Percentiles rank a stretch among this genome's conserved stretches.
Evolutionary conservation across 371 early-diverging fungal species (phyloP).

Genomic region (Circinella umbellata): DNA sequence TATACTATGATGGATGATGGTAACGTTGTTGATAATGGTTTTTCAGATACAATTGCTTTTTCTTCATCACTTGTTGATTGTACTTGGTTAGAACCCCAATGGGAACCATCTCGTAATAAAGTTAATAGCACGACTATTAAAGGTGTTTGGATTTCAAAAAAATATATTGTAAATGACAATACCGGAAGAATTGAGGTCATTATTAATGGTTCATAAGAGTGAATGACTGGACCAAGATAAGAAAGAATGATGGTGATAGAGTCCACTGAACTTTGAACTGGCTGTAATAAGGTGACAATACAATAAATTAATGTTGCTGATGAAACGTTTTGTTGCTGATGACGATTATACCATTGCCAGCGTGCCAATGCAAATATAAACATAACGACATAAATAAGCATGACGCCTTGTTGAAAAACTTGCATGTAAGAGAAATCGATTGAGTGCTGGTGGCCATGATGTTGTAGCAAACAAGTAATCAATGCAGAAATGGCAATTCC

Average conservation of each 20-base stretch:
- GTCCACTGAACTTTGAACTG: background rate
- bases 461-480: background rate
- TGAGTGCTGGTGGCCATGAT: too few relatives aligned
- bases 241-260: background rate
- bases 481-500: background rate
- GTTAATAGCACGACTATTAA: background rate
- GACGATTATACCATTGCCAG: background rate
- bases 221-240: background rate
- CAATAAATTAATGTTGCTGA: background rate
- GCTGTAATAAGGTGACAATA: background rate
- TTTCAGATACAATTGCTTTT: background rate
- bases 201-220: background rate
- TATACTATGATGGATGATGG: too few relatives aligned
- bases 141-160: constrained; percentile 4
- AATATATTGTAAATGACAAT: background rate
- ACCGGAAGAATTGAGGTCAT: background rate
- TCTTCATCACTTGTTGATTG: background rate
- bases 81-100: background rate
- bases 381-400: background rate
- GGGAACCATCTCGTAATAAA: background rate
- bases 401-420: background rate
- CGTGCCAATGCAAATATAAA: background rate
- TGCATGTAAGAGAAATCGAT: background rate
- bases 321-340: background rate
- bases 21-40: background rate